Evolutionary conservation across 768 basidiomycete species (phyloP).

Genomic region (Hydnomerulius pinastri): DNA sequence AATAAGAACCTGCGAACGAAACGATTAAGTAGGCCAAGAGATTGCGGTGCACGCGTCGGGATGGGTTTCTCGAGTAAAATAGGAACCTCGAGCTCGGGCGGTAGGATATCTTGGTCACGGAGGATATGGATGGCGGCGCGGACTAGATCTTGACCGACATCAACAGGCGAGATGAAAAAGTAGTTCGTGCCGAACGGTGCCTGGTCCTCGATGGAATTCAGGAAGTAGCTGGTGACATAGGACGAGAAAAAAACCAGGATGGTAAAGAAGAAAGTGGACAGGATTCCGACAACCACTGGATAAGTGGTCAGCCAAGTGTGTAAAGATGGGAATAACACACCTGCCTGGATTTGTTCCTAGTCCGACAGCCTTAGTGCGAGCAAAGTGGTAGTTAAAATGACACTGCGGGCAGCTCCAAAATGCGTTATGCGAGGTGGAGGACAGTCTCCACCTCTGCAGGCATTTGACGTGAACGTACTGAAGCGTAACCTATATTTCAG

Average conservation of each 20-base stretch:
- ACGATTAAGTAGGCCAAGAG: conserved; percentile 51
- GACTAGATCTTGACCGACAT: conserved; percentile 61
- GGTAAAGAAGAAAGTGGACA: conserved; percentile 65
- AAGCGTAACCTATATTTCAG: conserved; percentile 20
- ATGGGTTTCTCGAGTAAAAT: conserved; percentile 17
- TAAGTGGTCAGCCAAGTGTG: conserved; percentile 15
- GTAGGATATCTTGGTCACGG: conserved; percentile 52
- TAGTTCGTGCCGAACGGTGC: conserved; percentile 36
- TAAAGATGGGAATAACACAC: conserved; percentile 16
- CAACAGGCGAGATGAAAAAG: conserved; percentile 53
- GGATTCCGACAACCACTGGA: conserved; percentile 62
- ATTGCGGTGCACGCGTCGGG: conserved; percentile 24
- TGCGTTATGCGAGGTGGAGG: conserved; percentile 59
- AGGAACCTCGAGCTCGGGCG: conserved; percentile 23
- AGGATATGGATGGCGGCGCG: conserved; percentile 64
- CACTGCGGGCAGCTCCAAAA: conserved; percentile 85
- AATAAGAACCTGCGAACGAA: conserved; percentile 73
- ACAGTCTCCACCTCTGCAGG: conserved; percentile 72
- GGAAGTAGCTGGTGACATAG: conserved; percentile 67
- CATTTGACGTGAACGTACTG: conserved; percentile 83
- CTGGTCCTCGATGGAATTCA: conserved; percentile 60
- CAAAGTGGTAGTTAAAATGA: conserved; percentile 74
- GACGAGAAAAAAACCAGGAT: conserved; percentile 68
- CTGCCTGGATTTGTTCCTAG: conserved; percentile 77
- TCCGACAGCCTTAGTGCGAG: conserved; percentile 68